phyloP scores from a whole-genome alignment of 257 asterid species.

The Nicotiana knightiana region DNA sequence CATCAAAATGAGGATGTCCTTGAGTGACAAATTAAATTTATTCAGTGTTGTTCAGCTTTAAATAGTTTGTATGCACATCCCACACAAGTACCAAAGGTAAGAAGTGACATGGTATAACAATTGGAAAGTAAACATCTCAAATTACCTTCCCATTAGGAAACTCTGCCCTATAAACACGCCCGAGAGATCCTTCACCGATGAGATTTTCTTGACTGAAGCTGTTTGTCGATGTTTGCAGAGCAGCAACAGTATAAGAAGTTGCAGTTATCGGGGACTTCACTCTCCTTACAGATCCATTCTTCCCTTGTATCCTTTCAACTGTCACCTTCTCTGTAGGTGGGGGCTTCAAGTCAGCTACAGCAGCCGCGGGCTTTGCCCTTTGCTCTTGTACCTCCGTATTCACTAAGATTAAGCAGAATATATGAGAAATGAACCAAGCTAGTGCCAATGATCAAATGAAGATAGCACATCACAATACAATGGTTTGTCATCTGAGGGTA shows the following conservation, averaged over 20 bases:
- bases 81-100: neutral
- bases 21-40: neutral
- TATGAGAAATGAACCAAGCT: neutral
- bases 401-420: slow-evolving; percentile 31
- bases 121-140: slow-evolving; percentile 7
- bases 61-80: neutral
- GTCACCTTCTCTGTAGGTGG: slow-evolving; percentile 58
- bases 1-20: neutral
- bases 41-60: neutral
- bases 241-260: slow-evolving; percentile 74
- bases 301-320: slow-evolving; percentile 62
- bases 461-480: neutral
- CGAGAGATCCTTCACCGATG: slow-evolving; percentile 94
- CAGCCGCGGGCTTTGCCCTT: slow-evolving; percentile 43
- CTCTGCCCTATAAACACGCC: slow-evolving; percentile 92
- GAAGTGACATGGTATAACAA: neutral
- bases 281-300: slow-evolving; percentile 68
- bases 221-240: slow-evolving; percentile 85
- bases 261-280: slow-evolving; percentile 70
- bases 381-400: slow-evolving; percentile 64
- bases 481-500: neutral
- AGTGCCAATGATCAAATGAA: neutral
- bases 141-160: slow-evolving; percentile 86
- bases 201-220: slow-evolving; percentile 95
- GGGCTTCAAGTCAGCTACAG: slow-evolving; percentile 54